phyloP scores from a whole-genome alignment of 177 flowering plant species.

The Vitis hybrid region DNA sequence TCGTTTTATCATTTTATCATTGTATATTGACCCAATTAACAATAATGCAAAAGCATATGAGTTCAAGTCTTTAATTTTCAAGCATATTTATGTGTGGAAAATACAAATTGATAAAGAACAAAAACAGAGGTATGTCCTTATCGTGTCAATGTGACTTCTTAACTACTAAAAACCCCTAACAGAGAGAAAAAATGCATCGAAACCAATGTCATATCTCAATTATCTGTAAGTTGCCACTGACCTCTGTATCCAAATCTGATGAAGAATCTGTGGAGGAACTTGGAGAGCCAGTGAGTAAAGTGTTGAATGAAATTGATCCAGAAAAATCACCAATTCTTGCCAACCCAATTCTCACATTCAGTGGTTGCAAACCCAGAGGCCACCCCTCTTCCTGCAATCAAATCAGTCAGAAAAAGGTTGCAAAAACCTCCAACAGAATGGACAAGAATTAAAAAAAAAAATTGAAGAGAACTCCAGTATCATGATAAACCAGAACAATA shows the following conservation, averaged over 20 bases:
- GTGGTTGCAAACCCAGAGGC: conserved; percentile 78
- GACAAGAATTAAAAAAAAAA: background rate
- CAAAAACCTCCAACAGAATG: background rate
- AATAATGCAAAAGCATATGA: too few relatives aligned
- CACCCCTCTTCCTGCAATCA: conserved; percentile 69
- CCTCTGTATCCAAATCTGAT: conserved; percentile 78
- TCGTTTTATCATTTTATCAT: too few relatives aligned
- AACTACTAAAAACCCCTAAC: too few relatives aligned
- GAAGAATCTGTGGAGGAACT: conserved; percentile 54
- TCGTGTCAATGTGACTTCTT: too few relatives aligned
- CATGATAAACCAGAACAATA: conserved; percentile 8
- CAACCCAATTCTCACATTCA: conserved; percentile 55
- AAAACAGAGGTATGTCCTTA: too few relatives aligned
- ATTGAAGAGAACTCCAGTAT: background rate
- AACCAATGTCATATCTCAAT: background rate
- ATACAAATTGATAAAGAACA: too few relatives aligned
- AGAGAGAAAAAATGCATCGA: background rate
- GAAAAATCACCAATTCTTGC: conserved; percentile 39
- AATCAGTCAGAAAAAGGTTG: conserved; percentile 6
- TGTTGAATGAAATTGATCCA: conserved; percentile 64
- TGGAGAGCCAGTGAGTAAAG: conserved; percentile 55
- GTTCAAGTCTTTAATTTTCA: too few relatives aligned
- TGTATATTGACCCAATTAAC: too few relatives aligned
- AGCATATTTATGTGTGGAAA: too few relatives aligned
- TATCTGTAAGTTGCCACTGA: conserved; percentile 18